Evolutionary conservation across 495 filamentous ascomycete species (phyloP).

Genomic region (Hypomontagnella submonticulosa): DNA sequence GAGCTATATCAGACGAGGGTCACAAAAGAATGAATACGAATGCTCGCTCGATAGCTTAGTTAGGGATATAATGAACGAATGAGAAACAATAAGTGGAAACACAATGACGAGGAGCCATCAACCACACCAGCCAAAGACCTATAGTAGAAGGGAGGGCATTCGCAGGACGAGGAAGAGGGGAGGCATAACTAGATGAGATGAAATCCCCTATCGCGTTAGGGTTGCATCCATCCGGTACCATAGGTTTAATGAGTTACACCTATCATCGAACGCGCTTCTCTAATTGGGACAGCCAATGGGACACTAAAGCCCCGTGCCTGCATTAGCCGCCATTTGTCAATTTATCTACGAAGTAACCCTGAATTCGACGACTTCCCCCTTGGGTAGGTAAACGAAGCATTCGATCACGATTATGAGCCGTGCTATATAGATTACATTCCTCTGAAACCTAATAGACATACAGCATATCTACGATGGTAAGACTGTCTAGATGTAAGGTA

Average conservation of each 20-base stretch:
- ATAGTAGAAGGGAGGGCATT: conserved; percentile 33
- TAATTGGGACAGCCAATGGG: conserved; percentile 22
- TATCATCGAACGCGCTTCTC: conserved; percentile 26
- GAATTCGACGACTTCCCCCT: conserved; percentile 8
- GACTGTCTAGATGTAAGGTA: too few relatives aligned
- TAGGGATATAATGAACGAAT: conserved; percentile 31
- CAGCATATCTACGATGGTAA: neutral
- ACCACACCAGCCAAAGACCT: conserved; percentile 6
- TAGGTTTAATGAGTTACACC: conserved; percentile 36
- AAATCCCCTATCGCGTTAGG: conserved; percentile 34
- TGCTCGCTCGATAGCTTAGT: conserved; percentile 2
- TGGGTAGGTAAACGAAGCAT: conserved; percentile 8
- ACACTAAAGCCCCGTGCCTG: conserved; percentile 35
- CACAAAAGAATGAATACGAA: conserved; percentile 24
- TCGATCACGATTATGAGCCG: conserved; percentile 2
- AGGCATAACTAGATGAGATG: neutral
- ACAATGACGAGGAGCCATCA: conserved; percentile 13
- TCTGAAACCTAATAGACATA: neutral
- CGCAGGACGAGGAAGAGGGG: conserved; percentile 17
- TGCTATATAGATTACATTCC: conserved; percentile 9
- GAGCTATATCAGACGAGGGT: conserved; percentile 2
- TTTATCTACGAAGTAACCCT: conserved; percentile 12
- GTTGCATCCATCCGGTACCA: conserved; percentile 35
- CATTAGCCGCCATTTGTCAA: conserved; percentile 35
- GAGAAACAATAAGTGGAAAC: conserved; percentile 20